These are phyloP conservation scores for Paulownia fortunei DNA, from an alignment of 257 asterid species.

Conservation along the genomic window DNA sequence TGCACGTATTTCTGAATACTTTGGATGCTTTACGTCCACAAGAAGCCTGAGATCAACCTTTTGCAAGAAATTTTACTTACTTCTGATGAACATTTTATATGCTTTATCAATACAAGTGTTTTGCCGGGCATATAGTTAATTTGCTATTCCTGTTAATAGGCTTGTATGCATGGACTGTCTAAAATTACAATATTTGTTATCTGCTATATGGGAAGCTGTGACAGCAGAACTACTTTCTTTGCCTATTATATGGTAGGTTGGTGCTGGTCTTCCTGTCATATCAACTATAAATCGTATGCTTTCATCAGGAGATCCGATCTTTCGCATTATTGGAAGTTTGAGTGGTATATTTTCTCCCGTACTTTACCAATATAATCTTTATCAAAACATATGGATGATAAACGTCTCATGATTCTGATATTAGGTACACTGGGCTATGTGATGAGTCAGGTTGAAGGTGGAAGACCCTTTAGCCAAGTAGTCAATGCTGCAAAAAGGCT, in stretches of 20 bases:
- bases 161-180: neutral
- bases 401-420: constrained; percentile 26
- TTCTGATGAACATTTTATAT: neutral
- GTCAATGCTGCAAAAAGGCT: constrained; percentile 82
- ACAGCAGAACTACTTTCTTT: constrained; percentile 10
- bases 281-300: constrained; percentile 81
- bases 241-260: constrained; percentile 64
- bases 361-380: neutral
- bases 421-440: constrained; percentile 96
- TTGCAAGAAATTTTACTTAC: neutral
- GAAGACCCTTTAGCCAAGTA: constrained; percentile 86
- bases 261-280: constrained; percentile 97
- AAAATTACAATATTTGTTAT: neutral
- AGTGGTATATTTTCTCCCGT: constrained; percentile 60
- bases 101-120: neutral
- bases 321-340: constrained; percentile 81
- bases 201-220: constrained; percentile 9
- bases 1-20: neutral
- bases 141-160: neutral
- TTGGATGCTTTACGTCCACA: constrained; percentile 2
- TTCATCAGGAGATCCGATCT: constrained; percentile 80
- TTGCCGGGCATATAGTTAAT: neutral
- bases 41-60: neutral
- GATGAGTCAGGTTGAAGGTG: constrained; percentile 93
- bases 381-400: constrained; percentile 26